Evolutionary conservation across 371 early-diverging fungal species (phyloP).

Genomic region (Sporodiniella umbellata): DNA sequence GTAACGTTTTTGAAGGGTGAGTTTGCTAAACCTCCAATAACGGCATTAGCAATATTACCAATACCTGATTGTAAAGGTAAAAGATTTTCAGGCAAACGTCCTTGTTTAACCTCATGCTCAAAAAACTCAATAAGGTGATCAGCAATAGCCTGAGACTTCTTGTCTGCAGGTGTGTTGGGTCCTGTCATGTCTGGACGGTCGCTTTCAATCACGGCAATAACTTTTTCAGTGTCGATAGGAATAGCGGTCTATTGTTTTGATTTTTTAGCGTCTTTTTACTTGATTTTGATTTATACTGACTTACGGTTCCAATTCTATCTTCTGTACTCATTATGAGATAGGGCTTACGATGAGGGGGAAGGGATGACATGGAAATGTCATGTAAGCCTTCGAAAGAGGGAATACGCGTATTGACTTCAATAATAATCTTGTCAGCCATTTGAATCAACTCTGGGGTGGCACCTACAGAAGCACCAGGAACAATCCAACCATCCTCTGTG

Average conservation of each 20-base stretch:
- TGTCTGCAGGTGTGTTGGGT: slow-evolving; percentile 41
- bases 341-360: slow-evolving; percentile 49
- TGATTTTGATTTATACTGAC: not conserved
- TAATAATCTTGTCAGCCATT: slow-evolving; percentile 52
- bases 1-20: slow-evolving; percentile 47
- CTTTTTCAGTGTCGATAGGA: slow-evolving; percentile 47
- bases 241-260: slow-evolving; percentile 31
- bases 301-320: slow-evolving; percentile 51
- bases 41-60: slow-evolving; percentile 57
- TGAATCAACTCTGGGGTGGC: slow-evolving; percentile 53
- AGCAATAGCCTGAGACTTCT: slow-evolving; percentile 43
- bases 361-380: slow-evolving; percentile 37
- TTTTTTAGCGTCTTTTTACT: not conserved
- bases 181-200: slow-evolving; percentile 49
- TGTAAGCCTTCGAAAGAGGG: slow-evolving; percentile 56
- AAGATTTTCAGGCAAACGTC: slow-evolving; percentile 44
- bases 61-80: slow-evolving; percentile 54
- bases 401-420: slow-evolving; percentile 53
- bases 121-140: slow-evolving; percentile 50
- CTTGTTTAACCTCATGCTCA: slow-evolving; percentile 49
- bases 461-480: slow-evolving; percentile 54
- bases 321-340: slow-evolving; percentile 47
- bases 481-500: slow-evolving; percentile 51
- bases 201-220: slow-evolving; percentile 48
- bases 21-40: slow-evolving; percentile 51